These are phyloP conservation scores for Magnaporthiopsis rhizophila DNA, from an alignment of 2,329 filamentous ascomycete genomes.

Conservation along the genomic window DNA sequence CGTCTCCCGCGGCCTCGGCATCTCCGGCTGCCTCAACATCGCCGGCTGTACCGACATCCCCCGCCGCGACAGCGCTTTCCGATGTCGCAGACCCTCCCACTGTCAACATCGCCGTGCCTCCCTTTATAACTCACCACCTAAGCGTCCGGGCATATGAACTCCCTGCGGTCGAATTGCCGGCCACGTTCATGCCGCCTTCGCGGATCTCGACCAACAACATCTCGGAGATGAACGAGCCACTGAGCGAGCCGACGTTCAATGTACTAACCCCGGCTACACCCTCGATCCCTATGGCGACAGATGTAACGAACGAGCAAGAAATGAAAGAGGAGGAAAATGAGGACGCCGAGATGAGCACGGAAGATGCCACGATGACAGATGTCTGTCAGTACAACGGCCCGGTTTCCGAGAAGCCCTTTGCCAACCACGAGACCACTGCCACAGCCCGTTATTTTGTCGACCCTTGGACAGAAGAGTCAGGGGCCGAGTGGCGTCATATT, in stretches of 20 bases:
- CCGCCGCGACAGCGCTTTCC: too few relatives aligned
- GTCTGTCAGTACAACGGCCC: neutral
- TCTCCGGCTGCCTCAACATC: neutral
- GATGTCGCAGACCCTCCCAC: neutral
- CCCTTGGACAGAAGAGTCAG: neutral
- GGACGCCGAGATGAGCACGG: neutral
- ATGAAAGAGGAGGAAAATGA: neutral
- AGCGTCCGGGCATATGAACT: too few relatives aligned
- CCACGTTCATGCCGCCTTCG: too few relatives aligned
- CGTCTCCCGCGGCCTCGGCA: neutral
- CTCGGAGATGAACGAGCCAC: neutral
- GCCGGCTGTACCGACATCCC: neutral
- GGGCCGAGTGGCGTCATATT: neutral
- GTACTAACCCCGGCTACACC: neutral
- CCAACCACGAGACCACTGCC: neutral
- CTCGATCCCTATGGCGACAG: neutral
- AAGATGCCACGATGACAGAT: neutral
- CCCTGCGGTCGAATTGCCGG: neutral
- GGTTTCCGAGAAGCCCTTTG: neutral
- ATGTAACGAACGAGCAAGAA: neutral
- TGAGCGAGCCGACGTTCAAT: neutral
- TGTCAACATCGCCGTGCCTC: neutral
- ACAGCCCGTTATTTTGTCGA: too few relatives aligned
- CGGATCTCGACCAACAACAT: neutral
- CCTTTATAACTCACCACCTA: neutral